Percentiles rank a stretch among this genome's conserved stretches.
These are phyloP conservation scores for Fusarium acutatum DNA, from an alignment of 2,329 filamentous ascomycete species.

Conservation along the genomic window DNA sequence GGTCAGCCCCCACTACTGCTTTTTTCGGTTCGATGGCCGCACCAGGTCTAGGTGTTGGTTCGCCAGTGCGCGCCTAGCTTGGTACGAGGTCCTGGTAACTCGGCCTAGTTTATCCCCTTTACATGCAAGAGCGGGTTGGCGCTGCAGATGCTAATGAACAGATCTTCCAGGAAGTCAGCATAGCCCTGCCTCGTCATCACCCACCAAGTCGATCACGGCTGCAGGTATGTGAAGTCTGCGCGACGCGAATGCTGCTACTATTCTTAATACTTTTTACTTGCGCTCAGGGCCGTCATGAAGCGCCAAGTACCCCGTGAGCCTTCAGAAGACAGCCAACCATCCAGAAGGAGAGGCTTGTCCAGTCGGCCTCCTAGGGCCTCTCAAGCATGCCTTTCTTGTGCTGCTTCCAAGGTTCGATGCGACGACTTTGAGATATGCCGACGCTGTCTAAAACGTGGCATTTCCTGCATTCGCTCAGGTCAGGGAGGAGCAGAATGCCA, in stretches of 20 bases:
- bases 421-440: not conserved
- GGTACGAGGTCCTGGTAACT: no score
- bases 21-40: no score
- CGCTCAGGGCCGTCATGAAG: not conserved
- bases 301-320: not conserved
- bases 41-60: no score
- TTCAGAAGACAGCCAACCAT: not conserved
- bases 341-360: not conserved
- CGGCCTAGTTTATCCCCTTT: no score
- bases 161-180: accelerated
- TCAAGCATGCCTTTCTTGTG: not conserved
- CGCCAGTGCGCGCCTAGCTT: no score
- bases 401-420: not conserved
- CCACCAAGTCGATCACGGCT: accelerated
- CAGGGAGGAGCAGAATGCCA: not conserved
- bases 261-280: no score
- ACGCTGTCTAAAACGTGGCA: not conserved
- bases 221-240: no score
- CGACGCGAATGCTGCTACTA: no score
- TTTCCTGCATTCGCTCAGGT: not conserved
- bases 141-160: not conserved
- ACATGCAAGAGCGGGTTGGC: no score
- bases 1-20: no score
- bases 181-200: no score
- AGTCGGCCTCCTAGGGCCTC: not conserved